phyloP scores from a whole-genome alignment of 2,329 filamentous ascomycete genomes.

The Cladosporium sp. region DNA sequence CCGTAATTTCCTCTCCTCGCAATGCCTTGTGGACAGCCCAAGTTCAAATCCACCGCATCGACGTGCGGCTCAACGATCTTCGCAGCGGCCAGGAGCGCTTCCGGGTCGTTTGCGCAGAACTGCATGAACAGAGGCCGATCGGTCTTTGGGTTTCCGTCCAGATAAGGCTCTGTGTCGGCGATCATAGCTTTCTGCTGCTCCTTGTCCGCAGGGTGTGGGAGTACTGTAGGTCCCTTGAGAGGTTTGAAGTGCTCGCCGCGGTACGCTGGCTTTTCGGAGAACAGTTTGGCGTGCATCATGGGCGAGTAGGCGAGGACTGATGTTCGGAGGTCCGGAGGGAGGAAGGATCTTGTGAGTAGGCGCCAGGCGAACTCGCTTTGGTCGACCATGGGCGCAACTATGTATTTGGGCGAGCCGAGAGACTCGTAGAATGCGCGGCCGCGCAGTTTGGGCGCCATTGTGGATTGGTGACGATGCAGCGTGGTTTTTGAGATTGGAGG shows the following conservation, averaged over 20 bases:
- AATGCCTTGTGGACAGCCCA: constrained; percentile 95
- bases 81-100: constrained; percentile 75
- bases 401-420: constrained; percentile 82
- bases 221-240: constrained; percentile 32
- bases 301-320: constrained; percentile 84
- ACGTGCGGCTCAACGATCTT: constrained; percentile 76
- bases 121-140: constrained; percentile 93
- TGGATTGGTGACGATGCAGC: constrained; percentile 15
- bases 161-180: constrained; percentile 44
- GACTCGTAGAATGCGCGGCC: constrained; percentile 92
- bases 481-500: too few species aligned
- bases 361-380: constrained; percentile 99
- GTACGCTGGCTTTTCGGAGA: constrained; percentile 70
- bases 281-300: constrained; percentile 93
- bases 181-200: constrained; percentile 20
- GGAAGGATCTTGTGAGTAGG: constrained; percentile 89
- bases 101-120: constrained; percentile 86
- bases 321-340: constrained; percentile 55
- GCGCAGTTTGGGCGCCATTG: constrained; percentile 30
- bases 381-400: constrained; percentile 97
- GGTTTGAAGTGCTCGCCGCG: constrained; percentile 78
- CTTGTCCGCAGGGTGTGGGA: constrained; percentile 19
- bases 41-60: constrained; percentile 91
- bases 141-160: constrained; percentile 80
- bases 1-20: constrained; percentile 87